Evolutionary conservation across 495 filamentous ascomycete species (phyloP), one percentile per base, ranked within the genome.

Genomic region (Symbiotaphrina buchneri): DNA sequence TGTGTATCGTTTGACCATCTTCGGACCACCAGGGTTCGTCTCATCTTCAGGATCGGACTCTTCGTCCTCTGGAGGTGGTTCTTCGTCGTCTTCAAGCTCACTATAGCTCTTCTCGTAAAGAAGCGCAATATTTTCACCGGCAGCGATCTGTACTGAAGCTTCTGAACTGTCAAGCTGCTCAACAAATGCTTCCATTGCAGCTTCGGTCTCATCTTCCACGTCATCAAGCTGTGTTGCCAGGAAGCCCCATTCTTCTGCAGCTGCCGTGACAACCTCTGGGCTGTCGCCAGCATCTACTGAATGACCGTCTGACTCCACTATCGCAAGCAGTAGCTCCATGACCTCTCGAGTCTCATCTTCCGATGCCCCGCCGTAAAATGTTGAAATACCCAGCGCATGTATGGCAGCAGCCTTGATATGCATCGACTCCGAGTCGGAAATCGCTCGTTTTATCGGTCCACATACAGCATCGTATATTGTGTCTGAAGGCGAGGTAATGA

Each of bases 111-210:
- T 81, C 43, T 95, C 85, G 41, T 80, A 90, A 1, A 94, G 58
- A 1, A 93, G 55, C 2, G 85, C 85, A 39, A 95, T 87, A 46
- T 83, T 83, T 41, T 84, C 73, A 0, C 82, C 87, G 1, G 87
- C 82, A 2, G 77, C 70, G 31, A 87, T 69, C 47, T 92, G 81
- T 1, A 94, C 84, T 4, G 55, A 52, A 0, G 74, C 54, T 34
- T 84, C 74, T 20, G 59, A 56, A 43, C 76, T 83, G 24, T 80
- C 68, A 18, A 97, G 64, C 47, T 97, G 87, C 27, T 94, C 85
- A 19, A 81, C 71, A 43, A 95, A 82, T 4, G 75, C 74, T 33
- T 91, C 76, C 42, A 92, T 72, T 6, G 77, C 71, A 4, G 63
- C 55, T 30, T 78, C 74, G 33, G 71, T 80, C 28, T 76, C 61